Evolutionary conservation across 441 rosid species (phyloP).

Genomic region (Brassica hybrid): DNA sequence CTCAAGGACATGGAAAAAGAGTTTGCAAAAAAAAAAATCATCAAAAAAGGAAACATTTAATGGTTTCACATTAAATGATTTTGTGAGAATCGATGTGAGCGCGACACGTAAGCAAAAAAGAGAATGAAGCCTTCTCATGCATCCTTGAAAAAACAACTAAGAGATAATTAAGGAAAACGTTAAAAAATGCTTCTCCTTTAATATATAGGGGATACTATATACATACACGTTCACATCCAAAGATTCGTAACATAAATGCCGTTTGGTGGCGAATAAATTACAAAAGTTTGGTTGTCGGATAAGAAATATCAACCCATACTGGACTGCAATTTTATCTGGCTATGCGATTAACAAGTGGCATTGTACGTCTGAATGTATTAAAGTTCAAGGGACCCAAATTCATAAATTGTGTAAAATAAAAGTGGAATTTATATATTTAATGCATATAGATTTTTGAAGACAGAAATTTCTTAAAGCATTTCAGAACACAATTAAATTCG

Average conservation of each 20-base stretch:
- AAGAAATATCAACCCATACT: background rate
- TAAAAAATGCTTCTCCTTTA: no score
- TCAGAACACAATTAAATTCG: slow-evolving; percentile 1
- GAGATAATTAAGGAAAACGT: no score
- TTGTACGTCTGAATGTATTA: background rate
- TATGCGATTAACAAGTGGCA: background rate
- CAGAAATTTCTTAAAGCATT: background rate
- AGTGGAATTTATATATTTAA: background rate
- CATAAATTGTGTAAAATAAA: background rate
- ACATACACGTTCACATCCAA: background rate
- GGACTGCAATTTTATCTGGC: background rate
- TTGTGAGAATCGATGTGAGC: no score
- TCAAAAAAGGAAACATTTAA: no score
- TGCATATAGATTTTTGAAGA: background rate
- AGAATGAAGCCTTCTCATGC: no score
- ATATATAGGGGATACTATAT: no score
- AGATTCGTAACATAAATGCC: slow-evolving; percentile 5
- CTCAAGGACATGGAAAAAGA: no score
- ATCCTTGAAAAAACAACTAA: no score
- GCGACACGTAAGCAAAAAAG: no score
- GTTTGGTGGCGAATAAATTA: slow-evolving; percentile 17
- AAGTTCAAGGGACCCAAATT: slow-evolving; percentile 6
- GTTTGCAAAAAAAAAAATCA: no score
- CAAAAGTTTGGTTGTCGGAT: background rate
- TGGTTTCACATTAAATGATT: no score